These are phyloP conservation scores for Colletotrichum sp. DNA, from an alignment of 2,329 filamentous ascomycete genomes.

Conservation along the genomic window DNA sequence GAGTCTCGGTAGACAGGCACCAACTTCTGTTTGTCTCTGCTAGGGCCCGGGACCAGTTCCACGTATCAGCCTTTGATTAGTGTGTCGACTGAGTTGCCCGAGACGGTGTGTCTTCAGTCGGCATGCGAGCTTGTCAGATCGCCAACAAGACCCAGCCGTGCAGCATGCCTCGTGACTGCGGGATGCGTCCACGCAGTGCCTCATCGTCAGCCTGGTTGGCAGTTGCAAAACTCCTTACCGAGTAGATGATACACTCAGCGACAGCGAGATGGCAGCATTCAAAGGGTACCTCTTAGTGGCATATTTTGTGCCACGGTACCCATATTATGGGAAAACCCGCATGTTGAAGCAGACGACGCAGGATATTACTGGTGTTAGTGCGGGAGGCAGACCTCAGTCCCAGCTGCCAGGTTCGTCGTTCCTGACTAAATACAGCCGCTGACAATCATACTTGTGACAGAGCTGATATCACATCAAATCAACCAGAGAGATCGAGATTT, in stretches of 20 bases:
- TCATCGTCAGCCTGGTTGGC: neutral
- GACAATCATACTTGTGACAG: neutral
- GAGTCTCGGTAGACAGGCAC: neutral
- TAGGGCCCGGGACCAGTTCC: neutral
- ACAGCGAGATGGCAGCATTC: conserved; percentile 11
- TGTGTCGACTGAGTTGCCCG: neutral
- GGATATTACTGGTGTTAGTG: neutral
- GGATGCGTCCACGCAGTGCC: neutral
- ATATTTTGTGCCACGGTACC: neutral
- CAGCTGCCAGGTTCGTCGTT: neutral
- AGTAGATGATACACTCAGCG: neutral
- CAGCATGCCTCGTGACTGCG: neutral
- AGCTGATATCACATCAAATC: neutral
- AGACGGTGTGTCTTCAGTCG: neutral
- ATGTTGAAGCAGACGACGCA: neutral
- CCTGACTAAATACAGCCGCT: neutral
- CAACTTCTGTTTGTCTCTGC: neutral
- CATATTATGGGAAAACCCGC: neutral
- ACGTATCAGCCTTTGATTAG: neutral
- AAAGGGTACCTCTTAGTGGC: neutral
- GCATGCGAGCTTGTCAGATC: neutral
- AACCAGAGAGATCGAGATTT: neutral
- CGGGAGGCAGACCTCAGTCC: neutral
- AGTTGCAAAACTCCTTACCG: neutral
- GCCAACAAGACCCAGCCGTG: neutral